Conservation (phyloP, 73 alveolate genomes). For the Durusdinium trenchii region DNA sequence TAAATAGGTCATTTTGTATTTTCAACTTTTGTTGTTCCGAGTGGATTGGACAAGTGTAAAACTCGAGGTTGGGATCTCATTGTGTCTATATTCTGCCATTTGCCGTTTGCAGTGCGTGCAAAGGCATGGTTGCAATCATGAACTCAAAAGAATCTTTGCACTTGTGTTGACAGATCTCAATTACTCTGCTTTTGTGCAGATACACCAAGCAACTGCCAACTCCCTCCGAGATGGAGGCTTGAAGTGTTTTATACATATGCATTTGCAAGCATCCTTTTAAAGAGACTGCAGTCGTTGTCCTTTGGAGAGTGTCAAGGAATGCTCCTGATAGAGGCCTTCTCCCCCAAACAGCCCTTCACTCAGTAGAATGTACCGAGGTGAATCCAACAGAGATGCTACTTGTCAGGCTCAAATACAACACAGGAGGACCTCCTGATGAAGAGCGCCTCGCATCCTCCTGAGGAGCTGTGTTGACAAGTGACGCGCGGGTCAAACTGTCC, state of each 20-base stretch:
- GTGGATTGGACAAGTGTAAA: neutral
- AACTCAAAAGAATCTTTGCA: neutral
- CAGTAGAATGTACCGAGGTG: neutral
- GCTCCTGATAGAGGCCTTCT: conserved; percentile 49
- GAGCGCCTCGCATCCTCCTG: conserved; percentile 29
- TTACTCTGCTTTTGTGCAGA: neutral
- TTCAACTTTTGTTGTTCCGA: neutral
- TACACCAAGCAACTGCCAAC: conserved; percentile 15
- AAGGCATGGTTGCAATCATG: neutral
- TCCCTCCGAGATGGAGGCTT: conserved; percentile 46
- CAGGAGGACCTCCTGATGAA: conserved; percentile 68
- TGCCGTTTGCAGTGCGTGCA: neutral
- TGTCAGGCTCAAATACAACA: conserved; percentile 13
- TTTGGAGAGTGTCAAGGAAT: neutral
- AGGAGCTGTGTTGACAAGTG: too few species aligned
- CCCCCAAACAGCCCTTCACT: conserved; percentile 32
- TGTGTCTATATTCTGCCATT: conserved; percentile 57
- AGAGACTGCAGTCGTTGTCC: neutral
- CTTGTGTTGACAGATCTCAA: neutral
- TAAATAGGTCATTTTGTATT: too few species aligned
- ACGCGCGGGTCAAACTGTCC: neutral
- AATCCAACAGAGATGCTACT: too few species aligned
- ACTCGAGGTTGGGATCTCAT: conserved; percentile 60
- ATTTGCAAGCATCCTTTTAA: neutral
- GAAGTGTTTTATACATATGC: neutral